Conservation (phyloP, 345 rosid species). For the Syzygium aromaticum region DNA sequence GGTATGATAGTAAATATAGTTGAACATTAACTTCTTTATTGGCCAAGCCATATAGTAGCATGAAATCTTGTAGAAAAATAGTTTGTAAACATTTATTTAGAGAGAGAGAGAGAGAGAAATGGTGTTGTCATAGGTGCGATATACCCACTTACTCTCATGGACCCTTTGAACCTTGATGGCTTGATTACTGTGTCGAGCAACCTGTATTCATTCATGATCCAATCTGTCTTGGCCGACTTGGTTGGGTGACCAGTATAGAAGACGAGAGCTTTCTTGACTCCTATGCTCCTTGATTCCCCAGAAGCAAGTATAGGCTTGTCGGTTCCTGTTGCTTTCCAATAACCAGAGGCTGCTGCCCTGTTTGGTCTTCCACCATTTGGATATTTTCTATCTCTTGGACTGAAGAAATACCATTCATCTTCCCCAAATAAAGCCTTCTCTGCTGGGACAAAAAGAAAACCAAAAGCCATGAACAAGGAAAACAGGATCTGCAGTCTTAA, state of each 20-base stretch:
- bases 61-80: background rate
- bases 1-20: background rate
- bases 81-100: background rate
- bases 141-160: constrained; percentile 43
- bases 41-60: background rate
- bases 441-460: constrained; percentile 7
- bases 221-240: constrained; percentile 39
- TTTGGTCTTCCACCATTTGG: constrained; percentile 31
- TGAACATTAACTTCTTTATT: background rate
- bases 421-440: constrained; percentile 70
- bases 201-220: constrained; percentile 50
- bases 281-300: constrained; percentile 25
- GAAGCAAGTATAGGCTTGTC: constrained; percentile 30
- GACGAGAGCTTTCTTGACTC: constrained; percentile 46
- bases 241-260: constrained; percentile 36
- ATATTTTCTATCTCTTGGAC: constrained; percentile 39
- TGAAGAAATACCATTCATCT: constrained; percentile 63
- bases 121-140: background rate
- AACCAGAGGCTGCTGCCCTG: constrained; percentile 34
- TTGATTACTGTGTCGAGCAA: constrained; percentile 12
- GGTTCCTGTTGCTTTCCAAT: constrained; percentile 39
- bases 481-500: background rate
- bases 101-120: background rate
- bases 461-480: background rate
- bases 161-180: constrained; percentile 19